These are phyloP conservation scores for Diaporthe batatas DNA, from an alignment of 2,329 filamentous ascomycete genomes.

Conservation along the genomic window DNA sequence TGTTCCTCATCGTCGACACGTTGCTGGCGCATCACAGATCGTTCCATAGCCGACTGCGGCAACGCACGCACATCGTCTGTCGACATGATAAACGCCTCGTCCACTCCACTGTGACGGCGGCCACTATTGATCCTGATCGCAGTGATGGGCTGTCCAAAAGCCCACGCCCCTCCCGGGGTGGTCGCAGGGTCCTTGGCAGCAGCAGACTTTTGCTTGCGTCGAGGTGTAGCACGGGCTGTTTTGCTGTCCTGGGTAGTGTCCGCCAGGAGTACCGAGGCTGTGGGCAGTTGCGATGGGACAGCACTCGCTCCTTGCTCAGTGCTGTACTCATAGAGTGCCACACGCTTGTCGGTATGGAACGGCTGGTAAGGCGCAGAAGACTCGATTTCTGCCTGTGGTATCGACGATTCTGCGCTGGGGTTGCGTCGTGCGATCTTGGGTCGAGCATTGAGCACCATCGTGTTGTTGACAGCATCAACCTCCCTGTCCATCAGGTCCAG, in stretches of 20 bases:
- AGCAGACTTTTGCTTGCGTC: slow-evolving; percentile 48
- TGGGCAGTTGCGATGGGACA: slow-evolving; percentile 48
- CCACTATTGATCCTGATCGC: slow-evolving; percentile 67
- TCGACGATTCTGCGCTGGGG: slow-evolving; percentile 72
- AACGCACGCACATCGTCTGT: slow-evolving; percentile 71
- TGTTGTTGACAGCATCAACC: slow-evolving; percentile 68
- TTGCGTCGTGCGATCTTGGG: slow-evolving; percentile 54
- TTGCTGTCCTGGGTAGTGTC: slow-evolving; percentile 58
- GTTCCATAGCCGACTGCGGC: slow-evolving; percentile 74
- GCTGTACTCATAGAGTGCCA: slow-evolving; percentile 79
- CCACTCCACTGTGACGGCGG: slow-evolving; percentile 60
- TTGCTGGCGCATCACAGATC: slow-evolving; percentile 61
- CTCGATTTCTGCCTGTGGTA: slow-evolving; percentile 87
- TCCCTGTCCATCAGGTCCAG: slow-evolving; percentile 67
- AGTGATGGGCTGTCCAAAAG: slow-evolving; percentile 70
- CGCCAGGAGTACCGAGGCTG: slow-evolving; percentile 56
- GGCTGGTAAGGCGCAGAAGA: slow-evolving; percentile 96
- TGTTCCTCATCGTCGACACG: slow-evolving; percentile 76
- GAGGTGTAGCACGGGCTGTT: slow-evolving; percentile 44
- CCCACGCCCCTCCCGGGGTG: slow-evolving; percentile 59
- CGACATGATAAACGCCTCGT: slow-evolving; percentile 62
- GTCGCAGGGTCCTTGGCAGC: slow-evolving; percentile 32
- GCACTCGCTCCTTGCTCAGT: slow-evolving; percentile 39
- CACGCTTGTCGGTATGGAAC: slow-evolving; percentile 91
- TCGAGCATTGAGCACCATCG: slow-evolving; percentile 63